phyloP scores from a whole-genome alignment of 768 basidiomycete genomes.

The Tylopilus plumbeoviolaceoides region DNA sequence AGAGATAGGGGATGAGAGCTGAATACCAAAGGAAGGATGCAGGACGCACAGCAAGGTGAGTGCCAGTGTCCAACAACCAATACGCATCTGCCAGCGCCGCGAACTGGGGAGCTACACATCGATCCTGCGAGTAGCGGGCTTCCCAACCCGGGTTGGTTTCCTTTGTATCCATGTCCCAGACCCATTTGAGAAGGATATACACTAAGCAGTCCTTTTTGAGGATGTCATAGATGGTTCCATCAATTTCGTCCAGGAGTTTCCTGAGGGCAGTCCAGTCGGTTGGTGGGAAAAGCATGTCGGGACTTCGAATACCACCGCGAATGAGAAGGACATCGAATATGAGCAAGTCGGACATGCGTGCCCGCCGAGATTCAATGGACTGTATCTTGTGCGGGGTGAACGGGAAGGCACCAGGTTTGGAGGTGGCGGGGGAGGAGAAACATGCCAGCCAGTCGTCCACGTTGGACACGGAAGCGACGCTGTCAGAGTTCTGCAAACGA shows the following conservation, averaged over 20 bases:
- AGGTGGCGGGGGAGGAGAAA: slow-evolving; percentile 43
- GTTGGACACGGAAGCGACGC: slow-evolving; percentile 1
- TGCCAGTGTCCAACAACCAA: slow-evolving; percentile 74
- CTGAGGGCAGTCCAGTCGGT: slow-evolving; percentile 48
- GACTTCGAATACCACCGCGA: slow-evolving; percentile 56
- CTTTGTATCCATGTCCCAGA: slow-evolving; percentile 62
- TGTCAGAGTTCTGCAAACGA: slow-evolving; percentile 14
- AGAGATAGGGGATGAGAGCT: background rate
- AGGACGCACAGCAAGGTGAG: slow-evolving; percentile 55
- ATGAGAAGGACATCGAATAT: slow-evolving; percentile 72
- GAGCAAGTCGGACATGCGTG: slow-evolving; percentile 55
- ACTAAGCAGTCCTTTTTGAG: slow-evolving; percentile 79
- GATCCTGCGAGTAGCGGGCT: slow-evolving; percentile 42
- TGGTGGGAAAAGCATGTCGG: slow-evolving; percentile 69
- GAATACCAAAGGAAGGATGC: background rate
- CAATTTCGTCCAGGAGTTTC: slow-evolving; percentile 57
- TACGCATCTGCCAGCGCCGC: slow-evolving; percentile 76
- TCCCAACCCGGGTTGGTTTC: slow-evolving; percentile 34
- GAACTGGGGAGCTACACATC: slow-evolving; percentile 75
- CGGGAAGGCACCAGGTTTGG: slow-evolving; percentile 44
- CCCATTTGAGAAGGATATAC: slow-evolving; percentile 80
- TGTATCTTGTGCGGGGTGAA: slow-evolving; percentile 52
- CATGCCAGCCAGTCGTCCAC: slow-evolving; percentile 24
- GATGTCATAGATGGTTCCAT: slow-evolving; percentile 58
- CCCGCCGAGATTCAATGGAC: slow-evolving; percentile 61